phyloP scores from a whole-genome alignment of 306 rosid species.

The Rosa lucieae region DNA sequence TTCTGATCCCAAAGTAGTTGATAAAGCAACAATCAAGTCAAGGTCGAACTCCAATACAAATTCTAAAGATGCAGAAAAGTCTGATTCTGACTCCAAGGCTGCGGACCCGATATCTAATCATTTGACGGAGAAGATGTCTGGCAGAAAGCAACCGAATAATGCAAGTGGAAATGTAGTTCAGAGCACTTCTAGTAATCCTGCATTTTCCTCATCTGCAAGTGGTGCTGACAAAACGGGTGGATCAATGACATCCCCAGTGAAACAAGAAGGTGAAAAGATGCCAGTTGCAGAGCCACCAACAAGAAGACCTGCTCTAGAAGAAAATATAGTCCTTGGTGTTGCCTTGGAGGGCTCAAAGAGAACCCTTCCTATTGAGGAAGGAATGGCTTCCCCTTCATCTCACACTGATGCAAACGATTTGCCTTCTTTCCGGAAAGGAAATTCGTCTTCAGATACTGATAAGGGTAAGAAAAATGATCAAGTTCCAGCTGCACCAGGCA shows the following conservation, averaged over 20 bases:
- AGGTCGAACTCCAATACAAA: slow-evolving; percentile 34
- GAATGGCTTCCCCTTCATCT: slow-evolving; percentile 34
- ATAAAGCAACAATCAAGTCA: slow-evolving; percentile 38
- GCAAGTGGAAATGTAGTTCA: slow-evolving; percentile 36
- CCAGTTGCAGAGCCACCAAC: slow-evolving; percentile 40
- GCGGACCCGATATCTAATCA: slow-evolving; percentile 21
- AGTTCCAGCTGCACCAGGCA: slow-evolving; percentile 37
- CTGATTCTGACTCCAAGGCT: slow-evolving; percentile 33
- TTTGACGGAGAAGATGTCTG: slow-evolving; percentile 28
- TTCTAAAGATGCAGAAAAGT: slow-evolving; percentile 32
- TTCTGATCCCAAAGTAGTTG: slow-evolving; percentile 41
- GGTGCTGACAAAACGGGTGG: slow-evolving; percentile 46
- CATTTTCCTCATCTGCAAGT: slow-evolving; percentile 37
- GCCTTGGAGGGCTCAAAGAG: slow-evolving; percentile 94
- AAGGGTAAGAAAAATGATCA: slow-evolving; percentile 59
- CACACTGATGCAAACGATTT: slow-evolving; percentile 49
- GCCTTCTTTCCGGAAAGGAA: slow-evolving; percentile 56
- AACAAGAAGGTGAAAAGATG: slow-evolving; percentile 53
- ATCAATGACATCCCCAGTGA: slow-evolving; percentile 35
- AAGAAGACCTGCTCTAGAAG: slow-evolving; percentile 59
- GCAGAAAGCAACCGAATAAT: slow-evolving; percentile 39
- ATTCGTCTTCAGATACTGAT: slow-evolving; percentile 42
- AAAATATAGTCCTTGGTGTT: slow-evolving; percentile 87
- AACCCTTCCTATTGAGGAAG: slow-evolving; percentile 88
- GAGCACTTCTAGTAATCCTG: slow-evolving; percentile 23